phyloP scores from a whole-genome alignment of 805 yeast species.

The Metschnikowia chrysomelidarum region DNA sequence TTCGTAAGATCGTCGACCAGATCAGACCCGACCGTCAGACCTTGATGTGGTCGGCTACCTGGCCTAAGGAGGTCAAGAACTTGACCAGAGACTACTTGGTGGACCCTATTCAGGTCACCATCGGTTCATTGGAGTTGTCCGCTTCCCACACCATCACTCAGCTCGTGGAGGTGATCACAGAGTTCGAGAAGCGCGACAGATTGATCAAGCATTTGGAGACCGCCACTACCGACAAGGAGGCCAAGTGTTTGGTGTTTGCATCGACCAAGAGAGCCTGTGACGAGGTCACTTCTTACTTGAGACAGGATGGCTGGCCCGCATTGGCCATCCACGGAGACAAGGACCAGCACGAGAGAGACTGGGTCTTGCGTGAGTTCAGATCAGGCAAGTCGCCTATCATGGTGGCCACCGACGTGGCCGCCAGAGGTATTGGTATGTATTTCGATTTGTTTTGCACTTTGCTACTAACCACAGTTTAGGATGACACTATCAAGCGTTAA shows the following conservation, averaged over 20 bases:
- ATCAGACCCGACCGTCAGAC: conserved; percentile 99
- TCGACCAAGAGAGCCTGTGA: conserved; percentile 99
- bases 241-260: conserved; percentile 85
- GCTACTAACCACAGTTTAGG: conserved; percentile 23
- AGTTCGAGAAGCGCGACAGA: conserved; percentile 93
- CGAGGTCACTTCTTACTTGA: conserved; percentile 84
- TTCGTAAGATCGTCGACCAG: conserved; percentile 95
- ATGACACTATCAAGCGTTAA: conserved; percentile 10
- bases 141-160: conserved; percentile 97
- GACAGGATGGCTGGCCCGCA: conserved; percentile 99
- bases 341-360: conserved; percentile 96
- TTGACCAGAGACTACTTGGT: conserved; percentile 87
- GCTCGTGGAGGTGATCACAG: conserved; percentile 85
- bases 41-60: conserved; percentile 99
- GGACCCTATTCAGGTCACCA: conserved; percentile 93
- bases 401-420: conserved; percentile 99
- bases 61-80: conserved; percentile 98
- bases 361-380: conserved; percentile 94
- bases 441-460: conserved; percentile 16
- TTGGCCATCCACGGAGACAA: conserved; percentile 98
- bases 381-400: conserved; percentile 90
- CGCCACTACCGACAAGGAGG: conserved; percentile 66
- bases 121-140: conserved; percentile 93
- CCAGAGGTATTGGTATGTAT: conserved; percentile 98
- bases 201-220: conserved; percentile 77